Conservation (phyloP, 2,329 filamentous ascomycete genomes). For the Furcasterigmium furcatum region DNA sequence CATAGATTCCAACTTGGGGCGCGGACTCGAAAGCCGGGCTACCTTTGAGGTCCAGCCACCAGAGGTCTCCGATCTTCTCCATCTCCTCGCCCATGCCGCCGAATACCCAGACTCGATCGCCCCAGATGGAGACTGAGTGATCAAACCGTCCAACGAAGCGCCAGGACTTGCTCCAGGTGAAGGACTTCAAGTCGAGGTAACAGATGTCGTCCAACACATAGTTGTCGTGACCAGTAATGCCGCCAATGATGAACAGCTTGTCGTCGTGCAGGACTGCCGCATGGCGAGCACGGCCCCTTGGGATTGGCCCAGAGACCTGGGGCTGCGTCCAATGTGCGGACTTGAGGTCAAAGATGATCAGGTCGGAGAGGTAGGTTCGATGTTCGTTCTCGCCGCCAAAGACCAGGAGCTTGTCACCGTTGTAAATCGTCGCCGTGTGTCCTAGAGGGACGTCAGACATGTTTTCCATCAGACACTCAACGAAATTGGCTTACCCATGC, state of each 20-base stretch:
- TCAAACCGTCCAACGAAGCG: conserved; percentile 93
- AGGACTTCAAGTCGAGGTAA: conserved; percentile 94
- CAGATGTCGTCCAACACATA: conserved; percentile 94
- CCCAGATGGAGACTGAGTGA: conserved; percentile 90
- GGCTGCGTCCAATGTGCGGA: conserved; percentile 96
- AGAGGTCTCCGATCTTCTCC: conserved; percentile 94
- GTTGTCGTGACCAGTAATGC: conserved; percentile 91
- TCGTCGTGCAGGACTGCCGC: conserved; percentile 94
- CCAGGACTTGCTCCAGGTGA: conserved; percentile 96
- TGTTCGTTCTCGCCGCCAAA: conserved; percentile 99
- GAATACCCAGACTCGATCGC: conserved; percentile 92
- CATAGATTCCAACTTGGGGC: conserved; percentile 52
- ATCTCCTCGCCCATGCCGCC: conserved; percentile 93
- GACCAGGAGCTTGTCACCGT: conserved; percentile 91
- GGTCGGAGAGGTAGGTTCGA: conserved; percentile 88
- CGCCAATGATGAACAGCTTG: conserved; percentile 92
- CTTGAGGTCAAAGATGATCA: conserved; percentile 93
- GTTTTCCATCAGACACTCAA: not conserved
- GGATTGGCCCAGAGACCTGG: conserved; percentile 77
- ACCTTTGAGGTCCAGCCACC: conserved; percentile 95
- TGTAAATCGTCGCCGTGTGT: conserved; percentile 91
- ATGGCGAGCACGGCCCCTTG: conserved; percentile 87
- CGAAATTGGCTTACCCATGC: conserved; percentile 71
- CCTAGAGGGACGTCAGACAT: conserved; percentile 44
- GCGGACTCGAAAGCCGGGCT: conserved; percentile 78